phyloP scores from a whole-genome alignment of 2,329 filamentous ascomycete species.

The Exophiala alcalophila region DNA sequence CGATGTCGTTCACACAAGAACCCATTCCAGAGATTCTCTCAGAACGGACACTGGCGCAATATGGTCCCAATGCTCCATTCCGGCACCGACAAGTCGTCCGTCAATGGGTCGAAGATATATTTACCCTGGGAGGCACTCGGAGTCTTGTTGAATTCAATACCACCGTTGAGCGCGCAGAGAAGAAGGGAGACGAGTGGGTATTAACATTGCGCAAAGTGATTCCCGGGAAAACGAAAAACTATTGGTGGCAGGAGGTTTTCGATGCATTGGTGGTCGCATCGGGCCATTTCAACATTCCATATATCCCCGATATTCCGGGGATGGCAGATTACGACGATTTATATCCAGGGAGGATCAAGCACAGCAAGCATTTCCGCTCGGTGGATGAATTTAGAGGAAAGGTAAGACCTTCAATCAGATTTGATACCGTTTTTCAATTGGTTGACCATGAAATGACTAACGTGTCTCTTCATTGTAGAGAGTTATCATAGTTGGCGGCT shows the following conservation, averaged over 20 bases:
- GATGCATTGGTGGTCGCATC: slow-evolving; percentile 44
- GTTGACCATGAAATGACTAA: too few relatives aligned
- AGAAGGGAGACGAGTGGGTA: slow-evolving; percentile 33
- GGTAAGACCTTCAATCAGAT: slow-evolving; percentile 5
- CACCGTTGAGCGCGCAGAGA: slow-evolving; percentile 34
- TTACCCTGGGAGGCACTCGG: not conserved
- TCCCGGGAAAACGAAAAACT: slow-evolving; percentile 26
- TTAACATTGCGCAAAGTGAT: slow-evolving; percentile 32
- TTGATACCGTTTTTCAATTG: too few relatives aligned
- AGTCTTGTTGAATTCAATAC: slow-evolving; percentile 39
- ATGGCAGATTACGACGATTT: slow-evolving; percentile 40
- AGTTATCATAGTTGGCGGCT: slow-evolving; percentile 34
- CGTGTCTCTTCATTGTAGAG: slow-evolving; percentile 10
- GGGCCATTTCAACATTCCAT: slow-evolving; percentile 44
- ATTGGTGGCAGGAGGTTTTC: slow-evolving; percentile 42
- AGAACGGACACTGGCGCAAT: slow-evolving; percentile 44
- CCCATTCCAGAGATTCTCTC: slow-evolving; percentile 48
- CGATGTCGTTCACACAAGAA: slow-evolving; percentile 62
- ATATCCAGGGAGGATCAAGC: slow-evolving; percentile 41
- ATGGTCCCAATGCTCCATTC: slow-evolving; percentile 60
- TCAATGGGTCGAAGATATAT: slow-evolving; percentile 14
- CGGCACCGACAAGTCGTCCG: slow-evolving; percentile 57
- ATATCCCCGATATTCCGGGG: slow-evolving; percentile 43
- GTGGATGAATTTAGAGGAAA: slow-evolving; percentile 41
- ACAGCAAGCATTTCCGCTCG: slow-evolving; percentile 42